Percentiles rank a stretch among this genome's conserved stretches.
Conservation (phyloP, 2,329 filamentous ascomycete genomes). For the Verticillium albo-atrum region DNA sequence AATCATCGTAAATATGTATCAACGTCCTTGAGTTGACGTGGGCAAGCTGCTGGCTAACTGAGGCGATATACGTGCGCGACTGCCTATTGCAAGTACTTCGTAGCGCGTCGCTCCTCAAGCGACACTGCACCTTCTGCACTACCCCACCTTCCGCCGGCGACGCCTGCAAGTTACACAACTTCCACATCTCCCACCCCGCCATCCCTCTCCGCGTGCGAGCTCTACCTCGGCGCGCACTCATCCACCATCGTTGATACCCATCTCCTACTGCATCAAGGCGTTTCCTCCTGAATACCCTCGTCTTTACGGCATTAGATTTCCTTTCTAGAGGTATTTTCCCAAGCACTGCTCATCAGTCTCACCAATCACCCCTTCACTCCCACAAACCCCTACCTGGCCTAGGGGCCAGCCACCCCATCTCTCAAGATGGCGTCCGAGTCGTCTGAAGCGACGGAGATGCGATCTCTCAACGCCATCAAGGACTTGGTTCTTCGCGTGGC, state of each 20-base stretch:
- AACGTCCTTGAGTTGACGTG: neutral
- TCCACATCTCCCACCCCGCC: neutral
- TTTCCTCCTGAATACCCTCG: neutral
- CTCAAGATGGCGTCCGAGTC: slow-evolving; percentile 11
- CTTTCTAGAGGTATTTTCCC: too few relatives aligned
- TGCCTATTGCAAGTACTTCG: neutral
- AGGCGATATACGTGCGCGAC: neutral
- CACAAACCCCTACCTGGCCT: neutral
- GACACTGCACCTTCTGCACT: neutral
- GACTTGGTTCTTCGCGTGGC: slow-evolving; percentile 68
- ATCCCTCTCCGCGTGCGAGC: neutral
- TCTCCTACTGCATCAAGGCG: neutral
- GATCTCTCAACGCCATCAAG: neutral
- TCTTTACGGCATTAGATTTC: neutral
- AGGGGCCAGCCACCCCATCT: neutral
- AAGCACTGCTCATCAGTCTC: too few relatives aligned
- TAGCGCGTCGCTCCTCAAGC: neutral
- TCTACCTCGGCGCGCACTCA: neutral
- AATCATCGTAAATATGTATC: neutral
- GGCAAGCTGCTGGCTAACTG: neutral
- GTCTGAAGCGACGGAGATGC: slow-evolving; percentile 9
- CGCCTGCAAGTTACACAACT: neutral
- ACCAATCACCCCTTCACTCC: neutral
- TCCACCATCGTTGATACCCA: neutral
- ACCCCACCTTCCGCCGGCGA: neutral